Conservation (phyloP, 805 yeast species). For the Yarrowia bubula region DNA sequence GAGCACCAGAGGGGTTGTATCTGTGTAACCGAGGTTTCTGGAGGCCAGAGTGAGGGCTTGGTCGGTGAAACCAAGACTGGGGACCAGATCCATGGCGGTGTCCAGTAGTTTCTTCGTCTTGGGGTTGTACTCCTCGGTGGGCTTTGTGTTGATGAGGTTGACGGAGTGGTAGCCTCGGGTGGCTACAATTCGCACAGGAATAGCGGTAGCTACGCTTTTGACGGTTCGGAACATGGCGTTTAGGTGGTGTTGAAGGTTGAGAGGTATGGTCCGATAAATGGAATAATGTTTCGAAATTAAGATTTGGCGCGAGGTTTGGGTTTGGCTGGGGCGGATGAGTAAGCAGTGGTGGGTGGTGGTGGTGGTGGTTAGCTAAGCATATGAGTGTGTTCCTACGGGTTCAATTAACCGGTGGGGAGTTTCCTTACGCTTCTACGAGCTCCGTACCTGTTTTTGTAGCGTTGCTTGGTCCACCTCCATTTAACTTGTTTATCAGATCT, state of each 20-base stretch:
- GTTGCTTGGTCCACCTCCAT: too few species aligned
- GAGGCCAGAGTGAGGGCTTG: conserved; percentile 51
- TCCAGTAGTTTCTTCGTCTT: conserved; percentile 16
- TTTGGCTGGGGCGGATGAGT: neutral
- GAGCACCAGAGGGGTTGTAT: conserved; percentile 48
- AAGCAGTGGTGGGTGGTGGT: neutral
- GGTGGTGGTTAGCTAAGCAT: neutral
- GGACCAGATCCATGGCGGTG: conserved; percentile 45
- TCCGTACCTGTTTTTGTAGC: too few species aligned
- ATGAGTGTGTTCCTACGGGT: neutral
- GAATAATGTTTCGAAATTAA: neutral
- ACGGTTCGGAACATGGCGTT: conserved; percentile 6
- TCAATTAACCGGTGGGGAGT: too few species aligned
- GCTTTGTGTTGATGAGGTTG: conserved; percentile 22
- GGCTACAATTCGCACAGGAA: neutral
- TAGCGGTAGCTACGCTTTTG: neutral
- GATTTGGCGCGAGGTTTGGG: neutral
- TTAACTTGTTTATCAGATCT: too few species aligned
- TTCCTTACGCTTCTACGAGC: too few species aligned
- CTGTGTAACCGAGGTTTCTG: conserved; percentile 50
- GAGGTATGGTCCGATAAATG: conserved; percentile 5
- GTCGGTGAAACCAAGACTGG: conserved; percentile 52
- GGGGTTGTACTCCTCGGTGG: conserved; percentile 25
- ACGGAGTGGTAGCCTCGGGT: conserved; percentile 14
- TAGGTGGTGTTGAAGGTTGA: neutral